Percentiles rank a stretch among this genome's conserved stretches.
These are phyloP conservation scores for Lathyrus sativus DNA, from an alignment of 306 rosid genomes.

Conservation along the genomic window DNA sequence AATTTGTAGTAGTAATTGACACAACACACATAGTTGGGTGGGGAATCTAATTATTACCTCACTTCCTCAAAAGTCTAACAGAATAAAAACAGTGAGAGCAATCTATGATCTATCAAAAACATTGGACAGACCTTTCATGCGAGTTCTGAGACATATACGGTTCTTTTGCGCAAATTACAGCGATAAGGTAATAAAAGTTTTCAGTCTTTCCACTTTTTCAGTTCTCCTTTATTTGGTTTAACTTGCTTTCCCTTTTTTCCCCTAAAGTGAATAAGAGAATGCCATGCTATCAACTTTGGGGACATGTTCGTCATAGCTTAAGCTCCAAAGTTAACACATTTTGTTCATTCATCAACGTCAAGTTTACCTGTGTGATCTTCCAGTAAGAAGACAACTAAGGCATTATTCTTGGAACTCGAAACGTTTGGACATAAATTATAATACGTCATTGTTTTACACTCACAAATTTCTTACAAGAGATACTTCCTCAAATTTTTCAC, in stretches of 20 bases:
- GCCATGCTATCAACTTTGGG: slow-evolving; percentile 32
- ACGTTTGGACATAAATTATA: neutral
- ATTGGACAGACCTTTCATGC: slow-evolving; percentile 41
- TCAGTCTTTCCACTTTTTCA: slow-evolving; percentile 41
- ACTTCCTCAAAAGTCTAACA: slow-evolving; percentile 21
- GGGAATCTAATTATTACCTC: slow-evolving; percentile 44
- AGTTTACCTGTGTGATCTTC: neutral
- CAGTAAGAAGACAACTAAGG: neutral
- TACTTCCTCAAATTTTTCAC: too few relatives aligned
- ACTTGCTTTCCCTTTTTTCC: neutral
- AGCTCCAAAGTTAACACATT: neutral
- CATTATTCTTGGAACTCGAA: neutral
- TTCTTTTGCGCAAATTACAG: slow-evolving; percentile 17
- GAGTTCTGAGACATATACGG: slow-evolving; percentile 35
- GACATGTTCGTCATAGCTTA: slow-evolving; percentile 9
- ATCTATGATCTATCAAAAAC: slow-evolving; percentile 35
- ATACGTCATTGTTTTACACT: too few relatives aligned
- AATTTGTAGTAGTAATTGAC: slow-evolving; percentile 36
- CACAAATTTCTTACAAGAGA: too few relatives aligned
- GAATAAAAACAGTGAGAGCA: slow-evolving; percentile 34
- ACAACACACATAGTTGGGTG: slow-evolving; percentile 9
- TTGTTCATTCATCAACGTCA: neutral
- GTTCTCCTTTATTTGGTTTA: slow-evolving; percentile 35
- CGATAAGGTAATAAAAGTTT: slow-evolving; percentile 19
- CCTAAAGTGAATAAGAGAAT: slow-evolving; percentile 13